Conservation (phyloP, 2,329 filamentous ascomycete species). For the Exophiala oligosperma region DNA sequence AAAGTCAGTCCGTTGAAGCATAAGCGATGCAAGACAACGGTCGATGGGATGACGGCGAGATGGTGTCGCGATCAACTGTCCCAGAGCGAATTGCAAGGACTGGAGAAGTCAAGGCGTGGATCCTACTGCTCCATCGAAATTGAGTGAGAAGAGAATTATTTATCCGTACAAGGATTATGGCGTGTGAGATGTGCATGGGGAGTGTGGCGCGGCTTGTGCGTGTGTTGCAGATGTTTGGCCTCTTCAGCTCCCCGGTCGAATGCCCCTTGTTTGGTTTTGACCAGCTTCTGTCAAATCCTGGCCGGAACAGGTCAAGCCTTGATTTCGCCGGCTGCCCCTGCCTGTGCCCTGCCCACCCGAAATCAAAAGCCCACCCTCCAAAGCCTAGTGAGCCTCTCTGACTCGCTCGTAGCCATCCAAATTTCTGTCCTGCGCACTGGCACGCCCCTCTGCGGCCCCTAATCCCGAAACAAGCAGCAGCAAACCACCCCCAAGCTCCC, state of each 20-base stretch:
- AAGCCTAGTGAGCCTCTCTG: background rate
- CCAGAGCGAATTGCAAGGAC: conserved; percentile 10
- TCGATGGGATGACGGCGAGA: conserved; percentile 15
- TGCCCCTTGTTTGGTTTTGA: conserved; percentile 15
- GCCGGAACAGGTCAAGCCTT: conserved; percentile 11
- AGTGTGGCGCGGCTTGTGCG: conserved; percentile 7
- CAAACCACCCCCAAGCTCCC: conserved; percentile 11
- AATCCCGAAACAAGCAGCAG: conserved; percentile 25
- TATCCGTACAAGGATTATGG: too few relatives aligned
- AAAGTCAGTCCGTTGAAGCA: conserved; percentile 18
- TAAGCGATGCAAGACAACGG: conserved; percentile 14
- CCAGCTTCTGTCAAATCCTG: background rate
- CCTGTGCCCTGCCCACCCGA: conserved; percentile 8
- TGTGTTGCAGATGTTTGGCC: background rate
- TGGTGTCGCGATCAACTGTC: conserved; percentile 20
- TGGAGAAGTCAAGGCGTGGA: background rate
- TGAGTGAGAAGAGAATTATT: background rate
- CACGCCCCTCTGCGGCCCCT: conserved; percentile 14
- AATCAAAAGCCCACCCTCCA: conserved; percentile 13
- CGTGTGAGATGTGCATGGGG: background rate
- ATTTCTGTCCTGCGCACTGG: conserved; percentile 13
- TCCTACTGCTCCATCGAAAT: conserved; percentile 1
- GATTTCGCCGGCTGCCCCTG: background rate
- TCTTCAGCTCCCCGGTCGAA: background rate
- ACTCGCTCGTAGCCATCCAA: conserved; percentile 9